Evolutionary conservation across 768 basidiomycete species (phyloP), one percentile per base, ranked within the genome.

Genomic region (Mycena kentingensis): DNA sequence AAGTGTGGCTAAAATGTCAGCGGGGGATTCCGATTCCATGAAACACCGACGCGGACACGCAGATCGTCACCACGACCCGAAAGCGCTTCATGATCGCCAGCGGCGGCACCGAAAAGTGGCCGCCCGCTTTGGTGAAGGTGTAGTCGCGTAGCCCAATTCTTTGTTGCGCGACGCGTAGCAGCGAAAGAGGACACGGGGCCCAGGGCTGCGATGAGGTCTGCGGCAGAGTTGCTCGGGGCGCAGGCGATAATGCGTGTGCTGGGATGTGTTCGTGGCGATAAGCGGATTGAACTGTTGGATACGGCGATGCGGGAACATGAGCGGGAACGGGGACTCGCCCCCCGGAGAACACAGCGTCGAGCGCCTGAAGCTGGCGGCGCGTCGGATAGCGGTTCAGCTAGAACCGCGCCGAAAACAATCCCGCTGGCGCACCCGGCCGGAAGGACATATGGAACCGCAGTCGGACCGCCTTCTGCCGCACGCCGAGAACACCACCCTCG

Each of bases 1-100:
- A 84, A 15, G 88, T 82, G 54, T 88, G 83, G 6, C 72, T 76
- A 63, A 81, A 89, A 63, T 87, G 81, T 0, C 87, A 85, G 1
- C 76, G 70, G 0, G 75, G 68, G 38, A 88, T 72, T 0, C 85
- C 85, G 34, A 86, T 72, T 1, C 79, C 80, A 21, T 74, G 73
- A 1, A 74, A 70, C 34, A 84, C 75, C 2, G 80, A 79, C 0
- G 83, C 81, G 0, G 87, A 85, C 10, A 83, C 73, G 43, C 86
- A 87, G 0, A 86, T 89, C 1, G 80, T 71, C 10, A 88, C 78
- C n/a, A 87, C 69, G 0, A 87, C 79, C 1, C 73, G 64, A 69
- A 74, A 87, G 2, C 58, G 51, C 52, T 66, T 71, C 64, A 79
- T 67, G 2, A 60, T 60, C 0, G 63, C 65, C 47, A 77, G 61